Percentiles rank a stretch among this genome's conserved stretches.
Evolutionary conservation across 306 rosid genomes (phyloP).

Genomic region (Mucuna pruriens): DNA sequence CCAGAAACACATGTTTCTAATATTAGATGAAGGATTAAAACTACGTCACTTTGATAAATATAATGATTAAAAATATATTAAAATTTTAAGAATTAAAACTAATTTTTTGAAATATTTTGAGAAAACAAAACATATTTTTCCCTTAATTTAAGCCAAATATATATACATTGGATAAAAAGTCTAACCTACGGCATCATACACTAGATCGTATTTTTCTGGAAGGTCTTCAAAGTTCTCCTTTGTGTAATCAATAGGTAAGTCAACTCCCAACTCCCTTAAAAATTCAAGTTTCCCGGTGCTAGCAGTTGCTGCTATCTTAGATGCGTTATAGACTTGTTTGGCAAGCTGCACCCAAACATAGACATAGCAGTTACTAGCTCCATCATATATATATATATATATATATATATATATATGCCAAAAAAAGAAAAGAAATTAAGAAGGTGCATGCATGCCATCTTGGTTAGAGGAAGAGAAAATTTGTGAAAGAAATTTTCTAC

Average conservation of each 20-base stretch:
- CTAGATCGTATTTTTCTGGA: constrained; percentile 73
- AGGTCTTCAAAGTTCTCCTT: constrained; percentile 68
- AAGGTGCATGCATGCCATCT: too few relatives aligned
- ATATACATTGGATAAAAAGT: neutral
- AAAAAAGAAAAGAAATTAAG: too few relatives aligned
- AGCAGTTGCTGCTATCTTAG: constrained; percentile 73
- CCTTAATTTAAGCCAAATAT: neutral
- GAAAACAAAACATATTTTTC: too few relatives aligned
- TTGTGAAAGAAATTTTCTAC: too few relatives aligned
- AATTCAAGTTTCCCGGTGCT: constrained; percentile 60
- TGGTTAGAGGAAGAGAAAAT: too few relatives aligned
- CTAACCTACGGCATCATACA: constrained; percentile 73
- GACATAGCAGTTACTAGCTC: neutral
- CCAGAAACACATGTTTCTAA: too few relatives aligned
- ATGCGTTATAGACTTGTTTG: constrained; percentile 75
- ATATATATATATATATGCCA: too few relatives aligned
- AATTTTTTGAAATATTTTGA: neutral
- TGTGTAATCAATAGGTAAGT: constrained; percentile 80
- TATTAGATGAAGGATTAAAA: neutral
- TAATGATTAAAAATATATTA: neutral
- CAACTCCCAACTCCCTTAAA: constrained; percentile 70
- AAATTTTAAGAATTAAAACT: too few relatives aligned
- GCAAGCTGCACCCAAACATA: constrained; percentile 57
- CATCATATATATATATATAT: too few relatives aligned
- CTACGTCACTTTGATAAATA: too few relatives aligned